Evolutionary conservation across 805 yeast species (phyloP).

Genomic region (Pichia kluyveri): DNA sequence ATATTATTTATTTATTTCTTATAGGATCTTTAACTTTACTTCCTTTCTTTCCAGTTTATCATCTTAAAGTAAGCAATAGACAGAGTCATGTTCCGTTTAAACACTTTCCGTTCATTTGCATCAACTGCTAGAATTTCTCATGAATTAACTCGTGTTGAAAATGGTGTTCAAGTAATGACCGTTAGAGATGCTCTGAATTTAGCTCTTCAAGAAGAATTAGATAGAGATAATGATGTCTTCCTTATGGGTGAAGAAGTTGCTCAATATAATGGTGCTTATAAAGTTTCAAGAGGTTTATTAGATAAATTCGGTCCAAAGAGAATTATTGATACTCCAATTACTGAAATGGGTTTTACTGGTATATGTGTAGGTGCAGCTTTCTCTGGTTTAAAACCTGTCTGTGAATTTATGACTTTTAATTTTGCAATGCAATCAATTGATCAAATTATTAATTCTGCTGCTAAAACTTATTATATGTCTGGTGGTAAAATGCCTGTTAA

Average conservation of each 20-base stretch:
- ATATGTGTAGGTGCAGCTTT: constrained; percentile 93
- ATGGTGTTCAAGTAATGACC: constrained; percentile 45
- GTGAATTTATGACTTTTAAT: constrained; percentile 98
- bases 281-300: constrained; percentile 88
- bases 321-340: constrained; percentile 93
- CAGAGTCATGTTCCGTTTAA: too few relatives aligned
- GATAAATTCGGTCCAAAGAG: constrained; percentile 94
- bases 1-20: too few relatives aligned
- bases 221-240: constrained; percentile 88
- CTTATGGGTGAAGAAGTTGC: constrained; percentile 99
- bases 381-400: constrained; percentile 91
- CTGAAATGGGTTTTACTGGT: constrained; percentile 99
- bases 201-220: constrained; percentile 96
- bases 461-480: constrained; percentile 97
- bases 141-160: constrained; percentile 10
- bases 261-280: constrained; percentile 98
- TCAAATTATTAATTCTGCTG: constrained; percentile 97
- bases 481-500: constrained; percentile 98
- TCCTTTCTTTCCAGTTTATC: too few relatives aligned
- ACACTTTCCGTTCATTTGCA: too few relatives aligned
- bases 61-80: too few relatives aligned
- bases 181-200: constrained; percentile 95
- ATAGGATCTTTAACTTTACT: too few relatives aligned
- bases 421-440: constrained; percentile 99
- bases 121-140: neutral